Conservation (phyloP, 176 grass and related monocot genomes). For the Juncus effusus region DNA sequence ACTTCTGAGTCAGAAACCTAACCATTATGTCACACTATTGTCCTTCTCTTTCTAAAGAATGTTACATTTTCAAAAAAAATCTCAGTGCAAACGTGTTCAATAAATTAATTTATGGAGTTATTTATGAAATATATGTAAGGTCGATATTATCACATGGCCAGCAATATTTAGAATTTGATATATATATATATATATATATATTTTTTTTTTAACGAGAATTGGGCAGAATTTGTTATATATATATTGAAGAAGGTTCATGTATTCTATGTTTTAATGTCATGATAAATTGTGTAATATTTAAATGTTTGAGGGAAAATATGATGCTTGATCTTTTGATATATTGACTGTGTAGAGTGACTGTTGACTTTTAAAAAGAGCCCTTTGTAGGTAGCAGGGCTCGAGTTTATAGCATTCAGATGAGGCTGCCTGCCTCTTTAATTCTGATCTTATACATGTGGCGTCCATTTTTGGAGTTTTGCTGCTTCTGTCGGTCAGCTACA, state of each 20-base stretch:
- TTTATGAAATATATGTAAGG: too few species aligned
- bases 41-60: slow-evolving; percentile 25
- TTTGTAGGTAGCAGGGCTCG: slow-evolving; percentile 28
- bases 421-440: slow-evolving; percentile 7
- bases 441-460: neutral
- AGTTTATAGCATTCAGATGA: slow-evolving; percentile 26
- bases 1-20: slow-evolving; percentile 15
- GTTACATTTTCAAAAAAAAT: slow-evolving; percentile 3
- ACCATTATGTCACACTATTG: slow-evolving; percentile 33
- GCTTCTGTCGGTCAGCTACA: neutral
- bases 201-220: too few species aligned
- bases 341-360: slow-evolving; percentile 20
- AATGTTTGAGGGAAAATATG: too few species aligned
- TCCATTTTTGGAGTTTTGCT: neutral
- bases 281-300: too few species aligned
- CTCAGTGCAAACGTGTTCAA: too few species aligned
- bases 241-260: too few species aligned
- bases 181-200: too few species aligned
- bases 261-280: too few species aligned
- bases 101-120: too few species aligned
- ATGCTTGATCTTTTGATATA: slow-evolving; percentile 11
- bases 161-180: too few species aligned
- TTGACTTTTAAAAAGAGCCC: slow-evolving; percentile 25
- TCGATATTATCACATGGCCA: too few species aligned
- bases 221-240: too few species aligned